These are phyloP conservation scores for Goffeauzyma gilvescens DNA, from an alignment of 768 basidiomycete species.

Conservation along the genomic window DNA sequence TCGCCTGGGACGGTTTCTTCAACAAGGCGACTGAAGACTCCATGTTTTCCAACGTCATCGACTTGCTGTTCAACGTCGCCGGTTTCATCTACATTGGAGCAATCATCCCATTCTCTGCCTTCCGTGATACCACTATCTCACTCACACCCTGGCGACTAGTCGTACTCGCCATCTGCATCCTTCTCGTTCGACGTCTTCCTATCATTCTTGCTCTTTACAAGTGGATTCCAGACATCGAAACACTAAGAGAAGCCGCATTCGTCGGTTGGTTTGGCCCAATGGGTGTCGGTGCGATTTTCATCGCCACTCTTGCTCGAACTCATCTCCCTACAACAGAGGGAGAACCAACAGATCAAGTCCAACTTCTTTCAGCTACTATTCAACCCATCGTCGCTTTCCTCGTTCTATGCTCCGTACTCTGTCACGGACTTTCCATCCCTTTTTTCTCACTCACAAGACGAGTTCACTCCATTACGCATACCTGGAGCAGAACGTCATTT, in stretches of 20 bases:
- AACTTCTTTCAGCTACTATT: constrained; percentile 52
- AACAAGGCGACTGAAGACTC: constrained; percentile 74
- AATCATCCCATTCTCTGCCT: constrained; percentile 82
- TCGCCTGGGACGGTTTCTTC: constrained; percentile 62
- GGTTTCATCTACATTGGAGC: constrained; percentile 89
- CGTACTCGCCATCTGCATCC: constrained; percentile 60
- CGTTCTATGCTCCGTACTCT: constrained; percentile 73
- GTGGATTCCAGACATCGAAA: constrained; percentile 94
- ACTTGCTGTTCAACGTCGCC: constrained; percentile 84
- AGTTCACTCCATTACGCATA: constrained; percentile 76
- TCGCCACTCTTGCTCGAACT: constrained; percentile 36
- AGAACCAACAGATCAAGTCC: constrained; percentile 37
- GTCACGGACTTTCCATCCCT: constrained; percentile 71
- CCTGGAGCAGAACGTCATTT: constrained; percentile 57
- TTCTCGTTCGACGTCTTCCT: constrained; percentile 66
- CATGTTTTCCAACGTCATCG: constrained; percentile 82
- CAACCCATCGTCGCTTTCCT: constrained; percentile 89
- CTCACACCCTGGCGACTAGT: constrained; percentile 67
- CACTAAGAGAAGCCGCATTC: constrained; percentile 78
- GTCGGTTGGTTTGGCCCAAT: constrained; percentile 90
- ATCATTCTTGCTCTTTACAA: constrained; percentile 63
- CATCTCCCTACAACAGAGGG: constrained; percentile 16
- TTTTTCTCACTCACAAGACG: constrained; percentile 79
- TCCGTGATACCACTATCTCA: constrained; percentile 46
- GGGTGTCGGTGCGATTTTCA: constrained; percentile 94